Evolutionary conservation across 2,329 filamentous ascomycete species (phyloP).

Genomic region (Phoma sp.): DNA sequence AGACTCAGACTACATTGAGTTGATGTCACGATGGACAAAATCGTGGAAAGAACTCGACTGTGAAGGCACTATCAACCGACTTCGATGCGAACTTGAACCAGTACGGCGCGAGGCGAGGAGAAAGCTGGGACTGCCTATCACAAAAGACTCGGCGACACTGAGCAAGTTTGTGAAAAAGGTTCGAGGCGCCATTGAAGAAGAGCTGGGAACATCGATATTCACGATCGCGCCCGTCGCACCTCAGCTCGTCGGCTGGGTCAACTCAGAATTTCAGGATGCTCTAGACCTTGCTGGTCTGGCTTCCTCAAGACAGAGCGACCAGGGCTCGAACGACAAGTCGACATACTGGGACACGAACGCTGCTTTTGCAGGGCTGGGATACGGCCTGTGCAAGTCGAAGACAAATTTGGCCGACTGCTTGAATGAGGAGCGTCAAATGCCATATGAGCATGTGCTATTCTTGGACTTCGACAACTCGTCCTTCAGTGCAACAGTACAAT

Average conservation of each 20-base stretch:
- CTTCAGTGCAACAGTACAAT: constrained; percentile 31
- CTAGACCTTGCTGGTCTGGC: constrained; percentile 25
- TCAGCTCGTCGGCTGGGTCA: constrained; percentile 12
- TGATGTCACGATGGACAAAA: constrained; percentile 33
- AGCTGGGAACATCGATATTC: constrained; percentile 19
- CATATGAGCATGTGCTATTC: constrained; percentile 29
- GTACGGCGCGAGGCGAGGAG: constrained; percentile 14
- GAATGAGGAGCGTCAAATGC: constrained; percentile 12
- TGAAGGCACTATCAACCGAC: constrained; percentile 9
- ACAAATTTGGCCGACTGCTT: constrained; percentile 9
- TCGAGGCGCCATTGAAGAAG: constrained; percentile 23
- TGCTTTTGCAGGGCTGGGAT: constrained; percentile 27
- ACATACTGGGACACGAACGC: constrained; percentile 29
- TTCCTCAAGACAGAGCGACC: constrained; percentile 12
- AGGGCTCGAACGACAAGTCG: neutral
- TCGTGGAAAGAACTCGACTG: constrained; percentile 10
- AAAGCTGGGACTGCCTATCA: constrained; percentile 21
- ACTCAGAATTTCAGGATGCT: constrained; percentile 26
- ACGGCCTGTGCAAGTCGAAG: constrained; percentile 24
- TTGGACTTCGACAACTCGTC: constrained; percentile 37
- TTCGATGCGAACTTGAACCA: constrained; percentile 10
- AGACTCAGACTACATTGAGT: constrained; percentile 31
- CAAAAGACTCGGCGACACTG: constrained; percentile 24
- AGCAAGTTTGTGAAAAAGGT: constrained; percentile 26
- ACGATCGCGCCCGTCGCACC: constrained; percentile 30